Percentiles rank a stretch among this genome's conserved stretches.
These are phyloP conservation scores for Ascochyta viciae-villosae DNA, from an alignment of 2,329 filamentous ascomycete species.

Conservation along the genomic window DNA sequence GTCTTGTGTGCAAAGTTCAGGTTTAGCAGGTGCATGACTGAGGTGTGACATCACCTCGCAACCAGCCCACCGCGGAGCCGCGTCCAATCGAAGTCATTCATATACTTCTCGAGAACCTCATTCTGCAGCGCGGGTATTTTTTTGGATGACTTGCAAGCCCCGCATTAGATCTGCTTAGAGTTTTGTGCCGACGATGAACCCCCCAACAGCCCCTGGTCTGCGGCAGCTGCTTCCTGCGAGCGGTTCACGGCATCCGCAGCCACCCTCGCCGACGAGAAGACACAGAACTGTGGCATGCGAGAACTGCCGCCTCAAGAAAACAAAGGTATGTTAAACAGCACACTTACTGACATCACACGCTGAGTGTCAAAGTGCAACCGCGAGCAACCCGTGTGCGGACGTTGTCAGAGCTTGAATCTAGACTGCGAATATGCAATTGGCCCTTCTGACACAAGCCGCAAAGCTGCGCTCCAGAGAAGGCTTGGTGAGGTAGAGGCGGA, in stretches of 20 bases:
- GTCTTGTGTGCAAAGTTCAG: not conserved
- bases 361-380: not conserved
- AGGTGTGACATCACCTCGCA: not conserved
- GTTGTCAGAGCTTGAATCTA: not conserved
- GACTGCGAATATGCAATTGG: not conserved
- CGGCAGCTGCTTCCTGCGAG: not conserved
- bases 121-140: not conserved
- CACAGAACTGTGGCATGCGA: not conserved
- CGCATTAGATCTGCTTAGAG: not conserved
- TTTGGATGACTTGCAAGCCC: not conserved
- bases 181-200: not conserved
- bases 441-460: not conserved
- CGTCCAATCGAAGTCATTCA: not conserved
- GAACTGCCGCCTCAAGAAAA: not conserved
- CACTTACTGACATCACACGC: not conserved
- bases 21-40: not conserved
- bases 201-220: not conserved
- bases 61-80: not conserved
- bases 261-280: not conserved
- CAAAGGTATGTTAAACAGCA: not conserved
- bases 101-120: not conserved
- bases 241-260: not conserved
- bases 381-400: not conserved
- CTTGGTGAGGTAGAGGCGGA: not conserved
- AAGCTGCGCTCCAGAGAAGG: not conserved